Conservation (phyloP, 345 rosid species). For the Turritis glabra region DNA sequence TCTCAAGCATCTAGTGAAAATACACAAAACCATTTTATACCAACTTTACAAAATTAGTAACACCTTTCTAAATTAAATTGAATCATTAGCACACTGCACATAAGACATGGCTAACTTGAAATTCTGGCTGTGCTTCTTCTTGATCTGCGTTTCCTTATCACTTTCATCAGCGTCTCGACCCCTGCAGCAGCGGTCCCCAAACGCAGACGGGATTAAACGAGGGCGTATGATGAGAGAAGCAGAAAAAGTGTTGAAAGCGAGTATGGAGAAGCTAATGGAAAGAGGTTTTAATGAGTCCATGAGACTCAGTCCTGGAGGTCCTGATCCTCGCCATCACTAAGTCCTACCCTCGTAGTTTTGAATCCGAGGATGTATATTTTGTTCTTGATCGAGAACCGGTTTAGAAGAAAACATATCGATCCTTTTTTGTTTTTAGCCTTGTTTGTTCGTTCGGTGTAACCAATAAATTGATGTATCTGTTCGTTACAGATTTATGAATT, state of each 20-base stretch:
- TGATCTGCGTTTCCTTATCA: constrained; percentile 39
- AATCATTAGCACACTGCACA: not conserved
- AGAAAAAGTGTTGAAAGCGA: constrained; percentile 46
- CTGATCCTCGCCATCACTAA: constrained; percentile 68
- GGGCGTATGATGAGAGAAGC: constrained; percentile 48
- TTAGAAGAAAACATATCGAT: constrained; percentile 24
- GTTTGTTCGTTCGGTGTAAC: constrained; percentile 6
- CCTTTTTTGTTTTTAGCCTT: constrained; percentile 14
- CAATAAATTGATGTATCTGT: constrained; percentile 1
- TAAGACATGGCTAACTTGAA: constrained; percentile 32
- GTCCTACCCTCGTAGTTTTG: not conserved
- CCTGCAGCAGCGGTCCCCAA: constrained; percentile 6
- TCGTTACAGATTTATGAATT: constrained; percentile 1
- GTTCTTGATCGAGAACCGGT: constrained; percentile 23
- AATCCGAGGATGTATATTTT: constrained; percentile 4
- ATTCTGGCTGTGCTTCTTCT: constrained; percentile 36
- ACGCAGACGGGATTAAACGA: constrained; percentile 10
- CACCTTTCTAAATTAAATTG: constrained; percentile 5
- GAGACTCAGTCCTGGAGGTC: constrained; percentile 69
- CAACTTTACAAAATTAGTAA: not conserved
- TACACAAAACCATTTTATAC: not conserved
- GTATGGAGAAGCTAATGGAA: constrained; percentile 45
- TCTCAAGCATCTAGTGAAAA: constrained; percentile 10
- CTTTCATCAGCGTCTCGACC: constrained; percentile 37
- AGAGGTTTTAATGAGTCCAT: constrained; percentile 40